Base-by-base conservation (phyloP, 2,329 filamentous ascomycete genomes). In the Tolypocladium amazonense region DNA sequence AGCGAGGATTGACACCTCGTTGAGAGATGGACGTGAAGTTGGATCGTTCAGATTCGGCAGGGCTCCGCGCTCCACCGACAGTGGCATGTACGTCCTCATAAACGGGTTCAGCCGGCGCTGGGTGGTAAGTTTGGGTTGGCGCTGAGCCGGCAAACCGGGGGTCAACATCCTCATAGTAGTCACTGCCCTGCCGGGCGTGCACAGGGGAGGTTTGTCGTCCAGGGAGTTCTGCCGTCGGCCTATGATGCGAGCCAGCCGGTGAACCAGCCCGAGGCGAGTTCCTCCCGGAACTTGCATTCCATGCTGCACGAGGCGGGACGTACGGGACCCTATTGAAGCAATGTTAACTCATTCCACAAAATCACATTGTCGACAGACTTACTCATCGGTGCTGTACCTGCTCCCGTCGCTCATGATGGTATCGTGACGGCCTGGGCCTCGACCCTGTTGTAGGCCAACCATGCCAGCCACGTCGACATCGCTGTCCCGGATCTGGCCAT, bases 161-260 rank as follows among this genome's bases (percentile, higher is more conserved):
- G 65, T 96, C 92, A 15, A 96, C 85, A 71, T 97, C 93, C 79
- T 97, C 94, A 70, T 95, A 96, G 75, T 97, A 97, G 63, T 82
- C 75, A 66, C 68, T 76, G 56, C 64, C 71, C 62, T 66, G 62
- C 25, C 65, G 70, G 9, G 65, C 66, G 57, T 68, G 70, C 47
- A 67, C 67, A 20, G 73, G 67, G 20, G 73, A 71, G 38, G 74
- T 72, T 47, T 69, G 71, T 53, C 70, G 71, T 54, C 65, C 70
- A 50, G 73, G 67, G 38, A 74, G 67, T 61, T 79, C 76, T 59
- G 73, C 71, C 43, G 69, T 64, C 25, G 58, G 61, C n/a, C 57
- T 68, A 57, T 69, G 63, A 56, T 71, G 68, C 50, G 67, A 62
- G 56, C 73, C 76, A 38, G 79, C 70, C 23, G 79, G 78, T 12